phyloP scores from a whole-genome alignment of 331 rosid species.

The Acacia pycnantha region DNA sequence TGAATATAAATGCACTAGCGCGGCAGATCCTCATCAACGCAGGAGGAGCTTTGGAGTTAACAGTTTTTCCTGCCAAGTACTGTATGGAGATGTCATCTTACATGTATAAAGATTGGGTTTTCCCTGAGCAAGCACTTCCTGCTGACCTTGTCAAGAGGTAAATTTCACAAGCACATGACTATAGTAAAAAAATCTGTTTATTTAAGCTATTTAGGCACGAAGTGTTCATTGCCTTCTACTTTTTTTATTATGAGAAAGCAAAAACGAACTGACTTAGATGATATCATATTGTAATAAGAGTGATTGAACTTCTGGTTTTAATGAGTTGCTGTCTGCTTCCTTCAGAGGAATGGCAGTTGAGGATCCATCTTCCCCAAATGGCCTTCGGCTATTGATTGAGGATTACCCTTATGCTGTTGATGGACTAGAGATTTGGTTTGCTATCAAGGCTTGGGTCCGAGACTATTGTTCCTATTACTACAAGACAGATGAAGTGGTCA shows the following conservation, averaged over 20 bases:
- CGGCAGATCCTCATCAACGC: constrained; percentile 70
- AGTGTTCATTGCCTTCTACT: not conserved
- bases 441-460: constrained; percentile 74
- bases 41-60: constrained; percentile 60
- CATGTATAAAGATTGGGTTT: constrained; percentile 71
- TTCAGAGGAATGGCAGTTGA: constrained; percentile 78
- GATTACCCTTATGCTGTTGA: constrained; percentile 93
- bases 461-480: constrained; percentile 75
- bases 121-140: constrained; percentile 76
- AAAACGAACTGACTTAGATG: not conserved
- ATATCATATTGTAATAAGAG: not conserved
- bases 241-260: not conserved
- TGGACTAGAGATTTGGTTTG: constrained; percentile 85
- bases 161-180: constrained; percentile 2
- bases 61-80: constrained; percentile 67
- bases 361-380: constrained; percentile 55
- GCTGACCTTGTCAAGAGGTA: constrained; percentile 80
- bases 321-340: constrained; percentile 17
- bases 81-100: constrained; percentile 71
- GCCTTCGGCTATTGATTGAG: constrained; percentile 59
- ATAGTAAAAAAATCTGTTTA: not conserved
- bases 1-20: constrained; percentile 77
- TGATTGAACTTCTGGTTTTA: not conserved
- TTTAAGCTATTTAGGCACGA: not conserved
- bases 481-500: constrained; percentile 50